phyloP scores from a whole-genome alignment of 352 stramenopile genomes.

The Phytophthora pinifolia region DNA sequence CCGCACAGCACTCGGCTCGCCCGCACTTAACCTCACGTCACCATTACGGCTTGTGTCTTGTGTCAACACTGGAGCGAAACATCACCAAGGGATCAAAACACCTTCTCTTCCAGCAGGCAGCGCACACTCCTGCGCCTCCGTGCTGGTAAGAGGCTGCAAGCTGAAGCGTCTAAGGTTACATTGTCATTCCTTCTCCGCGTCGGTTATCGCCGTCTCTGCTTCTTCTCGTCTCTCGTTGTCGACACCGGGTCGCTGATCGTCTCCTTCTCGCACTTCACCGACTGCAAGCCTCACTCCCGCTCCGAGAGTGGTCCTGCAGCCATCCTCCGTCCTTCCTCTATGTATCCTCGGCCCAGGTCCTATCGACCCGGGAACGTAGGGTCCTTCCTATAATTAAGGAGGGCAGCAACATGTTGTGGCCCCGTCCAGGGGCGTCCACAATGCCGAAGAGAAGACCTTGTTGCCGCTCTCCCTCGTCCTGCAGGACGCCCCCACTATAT shows the following conservation, averaged over 20 bases:
- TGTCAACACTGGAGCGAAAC: too few species aligned
- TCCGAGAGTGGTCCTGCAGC: conserved; percentile 17
- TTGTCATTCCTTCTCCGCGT: conserved; percentile 30
- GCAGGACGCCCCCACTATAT: conserved; percentile 16
- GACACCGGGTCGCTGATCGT: conserved; percentile 5
- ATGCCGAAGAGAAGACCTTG: too few species aligned
- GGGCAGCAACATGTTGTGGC: conserved; percentile 33
- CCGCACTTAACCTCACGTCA: background rate
- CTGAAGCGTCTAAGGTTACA: conserved; percentile 44
- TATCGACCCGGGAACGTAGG: conserved; percentile 22
- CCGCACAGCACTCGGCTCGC: background rate
- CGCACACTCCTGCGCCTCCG: background rate
- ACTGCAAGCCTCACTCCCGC: conserved; percentile 7
- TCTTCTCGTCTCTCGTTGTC: conserved; percentile 8
- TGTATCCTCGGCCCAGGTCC: conserved; percentile 34
- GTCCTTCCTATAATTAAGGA: conserved; percentile 47
- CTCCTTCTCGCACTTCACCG: conserved; percentile 18
- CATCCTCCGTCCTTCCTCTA: conserved; percentile 21
- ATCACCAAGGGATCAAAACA: background rate
- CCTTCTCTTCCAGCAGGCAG: conserved; percentile 3
- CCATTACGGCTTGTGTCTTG: too few species aligned
- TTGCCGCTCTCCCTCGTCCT: too few species aligned
- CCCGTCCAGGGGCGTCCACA: background rate
- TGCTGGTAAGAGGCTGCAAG: background rate
- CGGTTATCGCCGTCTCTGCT: conserved; percentile 25